These are phyloP conservation scores for Lactarius trivialis DNA, from an alignment of 768 basidiomycete genomes.

Conservation along the genomic window DNA sequence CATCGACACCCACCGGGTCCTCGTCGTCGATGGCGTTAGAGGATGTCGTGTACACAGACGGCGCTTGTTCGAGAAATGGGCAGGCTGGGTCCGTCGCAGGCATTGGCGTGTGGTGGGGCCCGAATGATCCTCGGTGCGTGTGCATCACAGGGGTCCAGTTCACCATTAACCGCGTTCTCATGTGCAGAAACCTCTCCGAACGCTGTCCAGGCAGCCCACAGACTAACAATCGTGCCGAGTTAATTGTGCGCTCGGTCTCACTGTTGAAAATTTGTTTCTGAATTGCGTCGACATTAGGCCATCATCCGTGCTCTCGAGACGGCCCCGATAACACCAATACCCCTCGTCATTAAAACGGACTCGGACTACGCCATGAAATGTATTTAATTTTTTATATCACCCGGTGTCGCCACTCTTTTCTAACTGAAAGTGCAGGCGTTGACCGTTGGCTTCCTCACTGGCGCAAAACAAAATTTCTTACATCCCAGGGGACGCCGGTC, in stretches of 20 bases:
- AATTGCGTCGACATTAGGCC: slow-evolving; percentile 45
- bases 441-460: slow-evolving; percentile 64
- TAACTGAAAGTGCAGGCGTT: slow-evolving; percentile 47
- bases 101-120: slow-evolving; percentile 87
- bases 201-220: slow-evolving; percentile 68
- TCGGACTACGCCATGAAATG: slow-evolving; percentile 81
- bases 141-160: slow-evolving; percentile 4
- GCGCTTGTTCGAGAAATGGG: slow-evolving; percentile 83
- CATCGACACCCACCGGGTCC: slow-evolving; percentile 16
- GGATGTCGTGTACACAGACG: slow-evolving; percentile 76
- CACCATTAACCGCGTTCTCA: background rate
- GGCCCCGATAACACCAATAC: slow-evolving; percentile 45
- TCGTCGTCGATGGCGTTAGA: slow-evolving; percentile 28
- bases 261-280: background rate
- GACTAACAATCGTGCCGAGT: slow-evolving; percentile 85
- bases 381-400: slow-evolving; percentile 27
- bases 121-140: slow-evolving; percentile 52
- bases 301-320: slow-evolving; percentile 78
- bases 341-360: slow-evolving; percentile 76
- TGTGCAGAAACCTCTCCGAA: slow-evolving; percentile 68
- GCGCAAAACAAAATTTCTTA: slow-evolving; percentile 47
- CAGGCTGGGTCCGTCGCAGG: slow-evolving; percentile 61
- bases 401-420: background rate
- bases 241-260: slow-evolving; percentile 50
- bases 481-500: slow-evolving; percentile 46